Evolutionary conservation across 441 rosid genomes (phyloP), one percentile per base, ranked within the genome.

Genomic region (Populus hybrid): DNA sequence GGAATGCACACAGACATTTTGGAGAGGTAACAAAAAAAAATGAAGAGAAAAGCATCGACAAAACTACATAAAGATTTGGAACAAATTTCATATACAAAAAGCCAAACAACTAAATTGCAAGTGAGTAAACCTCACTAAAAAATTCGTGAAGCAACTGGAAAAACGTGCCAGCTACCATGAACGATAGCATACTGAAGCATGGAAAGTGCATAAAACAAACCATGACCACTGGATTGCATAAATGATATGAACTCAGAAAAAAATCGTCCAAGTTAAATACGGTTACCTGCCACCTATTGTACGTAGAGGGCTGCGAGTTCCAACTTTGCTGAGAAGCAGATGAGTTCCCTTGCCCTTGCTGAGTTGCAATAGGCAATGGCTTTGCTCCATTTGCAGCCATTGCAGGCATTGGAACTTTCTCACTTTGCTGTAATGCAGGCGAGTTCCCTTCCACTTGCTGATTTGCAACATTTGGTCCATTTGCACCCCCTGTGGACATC

Each of bases 221-320:
- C 6, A 50, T 50, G 20, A 50, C 1, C 20, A 50, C 20, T 50
- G 56, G 56, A 50, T 50, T 50, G 56, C 56, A 50, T 50, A 50
- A 50, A 50, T 50, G 20, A 50, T 4, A 50, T 16, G 56, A 50
- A 4, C 56, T 16, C 56, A 16, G 20, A 14, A 50, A 50, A 7
- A 50, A 50, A 50, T 50, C 56, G 20, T 50, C 56, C 56, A 50
- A 50, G 56, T 14, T 50, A 50, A 50, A 50, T 14, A 50, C 20
- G 7, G 20, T 50, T 81, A 90, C 94, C 92, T 82, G 84, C 67
- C 83, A 80, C 76, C 64, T 74, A 45, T 64, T 35, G 69, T 83
- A 74, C 31, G 80, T 74, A 28, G 86, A 78, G 69, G 82, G 78
- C 31, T n/a, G 81, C 9, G 38, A 63, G 24, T 80, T 87, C 68